Percentiles rank a stretch among this genome's conserved stretches.
Evolutionary conservation across 2,329 filamentous ascomycete genomes (phyloP).

Genomic region (Colletotrichum costaricense): DNA sequence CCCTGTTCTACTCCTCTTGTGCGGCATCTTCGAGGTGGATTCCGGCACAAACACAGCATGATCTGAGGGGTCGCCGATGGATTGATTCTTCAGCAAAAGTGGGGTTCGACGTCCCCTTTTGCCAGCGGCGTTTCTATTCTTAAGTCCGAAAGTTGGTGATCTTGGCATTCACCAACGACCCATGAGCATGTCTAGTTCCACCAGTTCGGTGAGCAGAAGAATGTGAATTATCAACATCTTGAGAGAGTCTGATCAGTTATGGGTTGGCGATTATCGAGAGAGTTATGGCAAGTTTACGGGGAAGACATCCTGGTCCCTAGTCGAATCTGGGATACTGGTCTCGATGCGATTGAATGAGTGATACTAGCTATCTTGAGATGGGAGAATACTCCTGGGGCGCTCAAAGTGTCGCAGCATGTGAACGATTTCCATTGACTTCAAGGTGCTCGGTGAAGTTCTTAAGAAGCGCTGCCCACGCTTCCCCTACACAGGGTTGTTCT

Average conservation of each 20-base stretch:
- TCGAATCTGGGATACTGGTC: too few species aligned
- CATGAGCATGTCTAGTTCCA: neutral
- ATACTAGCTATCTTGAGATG: too few species aligned
- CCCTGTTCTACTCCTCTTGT: slow-evolving; percentile 27
- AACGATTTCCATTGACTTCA: too few species aligned
- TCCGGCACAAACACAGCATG: neutral
- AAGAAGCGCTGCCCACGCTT: too few species aligned
- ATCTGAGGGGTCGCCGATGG: neutral
- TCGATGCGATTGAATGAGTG: too few species aligned
- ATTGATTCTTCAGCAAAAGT: neutral
- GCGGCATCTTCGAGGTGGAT: neutral
- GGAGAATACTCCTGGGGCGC: too few species aligned
- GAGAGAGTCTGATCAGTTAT: too few species aligned
- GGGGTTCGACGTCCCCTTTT: neutral
- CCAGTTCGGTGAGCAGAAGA: neutral
- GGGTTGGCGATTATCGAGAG: neutral
- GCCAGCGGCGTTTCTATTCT: neutral
- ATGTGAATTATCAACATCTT: neutral
- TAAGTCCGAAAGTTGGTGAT: neutral
- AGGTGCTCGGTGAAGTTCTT: too few species aligned
- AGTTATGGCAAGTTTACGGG: accelerated
- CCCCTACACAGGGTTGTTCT: too few species aligned
- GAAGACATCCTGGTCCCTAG: neutral
- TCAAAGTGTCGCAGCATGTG: too few species aligned
- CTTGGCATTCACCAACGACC: neutral